Evolutionary conservation across 2,329 filamentous ascomycete genomes (phyloP), one percentile per base, ranked within the genome.

Genomic region (Fonsecaea nubica): DNA sequence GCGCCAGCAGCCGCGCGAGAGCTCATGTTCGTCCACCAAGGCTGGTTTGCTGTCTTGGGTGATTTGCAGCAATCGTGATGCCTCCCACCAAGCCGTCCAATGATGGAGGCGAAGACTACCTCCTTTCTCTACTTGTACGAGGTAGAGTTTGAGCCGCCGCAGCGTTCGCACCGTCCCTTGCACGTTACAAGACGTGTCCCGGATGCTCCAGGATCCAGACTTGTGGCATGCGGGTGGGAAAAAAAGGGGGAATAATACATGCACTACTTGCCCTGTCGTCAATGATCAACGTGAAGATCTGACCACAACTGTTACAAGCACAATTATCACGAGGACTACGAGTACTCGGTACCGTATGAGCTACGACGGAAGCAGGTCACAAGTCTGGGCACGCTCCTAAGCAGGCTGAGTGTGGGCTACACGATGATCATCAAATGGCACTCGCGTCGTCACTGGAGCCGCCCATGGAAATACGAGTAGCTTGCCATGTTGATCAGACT

Each of bases 1-100:
- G 36, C 45, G 48, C 21, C 48, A 48, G 13, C 45, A 35, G 58
- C 33, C 48, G 58, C 58, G 33, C 13, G 25, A 61, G 18, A 10
- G n/a, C n/a, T 38, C 33, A 53, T 33, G 45, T 18, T 36, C 30
- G n/a, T 45, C 42, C 18, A 50, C 9, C 18, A 21, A 50, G 45
- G 45, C 45, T 50, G 45, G 18, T 50, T 21, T 5, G 45, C 4
- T 50, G 18, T 50, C 33, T 15, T 32, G 12, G 58, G 35, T 35
- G 52, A 21, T 55, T 15, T 25, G 52, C 21, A 35, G 13, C 30
- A 55, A n/a, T 3, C 52, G 52, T 33, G 52, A 55, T 55, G 52
- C n/a, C 25, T 18, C 12, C 33, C 13, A 33, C 18, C 15, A 32
- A 50, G 13, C 25, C 15, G 30, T 50, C 57, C 57, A 59, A 59